phyloP scores from a whole-genome alignment of 208 protist species.

The Leishmania major region DNA sequence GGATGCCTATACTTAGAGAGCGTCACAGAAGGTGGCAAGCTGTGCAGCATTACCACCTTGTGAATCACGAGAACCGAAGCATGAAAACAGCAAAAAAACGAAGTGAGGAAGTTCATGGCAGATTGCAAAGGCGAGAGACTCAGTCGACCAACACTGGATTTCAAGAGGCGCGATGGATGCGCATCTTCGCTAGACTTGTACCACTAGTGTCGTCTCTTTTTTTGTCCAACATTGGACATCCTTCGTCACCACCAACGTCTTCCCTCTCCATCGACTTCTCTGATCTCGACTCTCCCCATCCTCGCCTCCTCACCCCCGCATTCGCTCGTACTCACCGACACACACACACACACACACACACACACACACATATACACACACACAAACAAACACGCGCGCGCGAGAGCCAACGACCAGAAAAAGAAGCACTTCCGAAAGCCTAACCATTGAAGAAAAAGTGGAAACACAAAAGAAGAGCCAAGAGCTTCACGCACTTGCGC shows the following conservation, averaged over 20 bases:
- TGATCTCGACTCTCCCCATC: neutral
- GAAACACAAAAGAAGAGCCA: neutral
- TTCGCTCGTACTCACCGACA: neutral
- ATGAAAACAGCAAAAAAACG: neutral
- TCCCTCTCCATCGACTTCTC: neutral
- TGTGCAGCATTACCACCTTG: neutral
- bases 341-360: neutral
- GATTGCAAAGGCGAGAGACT: neutral
- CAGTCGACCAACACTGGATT: neutral
- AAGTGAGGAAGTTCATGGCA: neutral
- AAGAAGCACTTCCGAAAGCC: too few relatives aligned
- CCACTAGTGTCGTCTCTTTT: neutral
- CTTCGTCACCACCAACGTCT: neutral
- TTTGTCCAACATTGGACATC: neutral
- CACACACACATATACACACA: neutral
- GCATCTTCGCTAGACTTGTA: neutral
- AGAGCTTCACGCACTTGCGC: too few relatives aligned
- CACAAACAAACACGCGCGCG: neutral
- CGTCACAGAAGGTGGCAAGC: neutral
- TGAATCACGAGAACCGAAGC: neutral
- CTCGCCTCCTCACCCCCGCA: neutral
- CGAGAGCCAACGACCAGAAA: neutral
- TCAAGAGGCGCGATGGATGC: neutral
- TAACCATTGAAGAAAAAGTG: neutral
- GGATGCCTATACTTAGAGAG: neutral